These are phyloP conservation scores for Thyridium curvatum DNA, from an alignment of 2,329 filamentous ascomycete genomes.

Conservation along the genomic window DNA sequence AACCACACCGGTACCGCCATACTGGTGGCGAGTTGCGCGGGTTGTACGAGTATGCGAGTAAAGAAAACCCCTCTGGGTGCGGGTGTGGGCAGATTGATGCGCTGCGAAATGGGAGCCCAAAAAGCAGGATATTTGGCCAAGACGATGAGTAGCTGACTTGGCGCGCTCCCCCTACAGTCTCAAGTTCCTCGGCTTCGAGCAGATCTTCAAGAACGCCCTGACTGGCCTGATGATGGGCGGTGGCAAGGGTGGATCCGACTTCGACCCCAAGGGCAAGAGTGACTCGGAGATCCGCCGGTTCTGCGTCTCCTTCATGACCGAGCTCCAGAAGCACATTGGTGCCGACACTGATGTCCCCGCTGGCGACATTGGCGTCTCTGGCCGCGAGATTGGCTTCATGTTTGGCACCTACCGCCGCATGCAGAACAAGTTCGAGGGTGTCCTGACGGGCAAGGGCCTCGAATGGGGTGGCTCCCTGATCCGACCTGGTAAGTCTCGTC, in stretches of 20 bases:
- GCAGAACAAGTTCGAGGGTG: slow-evolving; percentile 89
- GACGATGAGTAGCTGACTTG: too few species aligned
- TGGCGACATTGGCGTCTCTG: slow-evolving; percentile 91
- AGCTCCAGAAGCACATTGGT: slow-evolving; percentile 93
- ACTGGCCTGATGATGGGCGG: slow-evolving; percentile 95
- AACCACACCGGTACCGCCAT: background rate
- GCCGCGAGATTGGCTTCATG: slow-evolving; percentile 88
- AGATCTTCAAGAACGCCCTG: slow-evolving; percentile 99
- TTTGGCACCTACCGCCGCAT: slow-evolving; percentile 90
- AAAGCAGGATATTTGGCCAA: too few species aligned
- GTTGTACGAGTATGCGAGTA: too few species aligned
- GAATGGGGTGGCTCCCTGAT: slow-evolving; percentile 92
- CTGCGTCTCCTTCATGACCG: slow-evolving; percentile 92
- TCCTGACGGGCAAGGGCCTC: slow-evolving; percentile 91
- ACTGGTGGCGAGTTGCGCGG: too few species aligned
- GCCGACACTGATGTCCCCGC: slow-evolving; percentile 94
- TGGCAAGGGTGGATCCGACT: slow-evolving; percentile 96
- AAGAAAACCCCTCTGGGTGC: too few species aligned
- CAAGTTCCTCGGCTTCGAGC: slow-evolving; percentile 98
- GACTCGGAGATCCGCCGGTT: slow-evolving; percentile 97
- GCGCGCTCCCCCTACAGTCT: slow-evolving; percentile 47
- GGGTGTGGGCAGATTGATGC: too few species aligned
- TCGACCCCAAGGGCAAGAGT: slow-evolving; percentile 97
- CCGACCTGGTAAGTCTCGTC: slow-evolving; percentile 61
- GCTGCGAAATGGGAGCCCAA: background rate